A percentile compares a stretch with the other conserved stretches of the same genome.
Evolutionary conservation across 2,329 filamentous ascomycete genomes (phyloP).

Genomic region (Aspergillus ibericus): DNA sequence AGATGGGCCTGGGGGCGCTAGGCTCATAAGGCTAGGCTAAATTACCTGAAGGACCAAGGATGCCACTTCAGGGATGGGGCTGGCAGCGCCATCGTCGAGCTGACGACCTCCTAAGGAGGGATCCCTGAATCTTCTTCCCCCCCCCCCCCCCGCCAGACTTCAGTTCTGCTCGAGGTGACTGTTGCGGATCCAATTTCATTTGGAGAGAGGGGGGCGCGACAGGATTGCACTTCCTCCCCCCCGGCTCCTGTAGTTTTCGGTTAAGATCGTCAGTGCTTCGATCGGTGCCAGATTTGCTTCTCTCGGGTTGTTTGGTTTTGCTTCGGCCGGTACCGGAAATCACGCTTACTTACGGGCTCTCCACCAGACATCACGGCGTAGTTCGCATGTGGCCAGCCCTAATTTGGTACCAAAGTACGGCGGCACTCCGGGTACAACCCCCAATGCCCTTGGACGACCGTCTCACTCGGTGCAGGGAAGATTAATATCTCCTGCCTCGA

Average conservation of each 20-base stretch:
- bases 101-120: not conserved
- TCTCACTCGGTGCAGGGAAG: not conserved
- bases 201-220: not conserved
- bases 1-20: not conserved
- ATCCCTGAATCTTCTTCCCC: not conserved
- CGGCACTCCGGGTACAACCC: not conserved
- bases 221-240: not conserved
- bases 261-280: constrained; percentile 2
- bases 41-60: constrained; percentile 7
- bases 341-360: not conserved
- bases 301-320: constrained; percentile 1
- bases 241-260: constrained; percentile 2
- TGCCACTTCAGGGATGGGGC: not conserved
- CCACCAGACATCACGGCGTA: too few species aligned
- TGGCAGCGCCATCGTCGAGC: not conserved
- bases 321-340: constrained; percentile 5
- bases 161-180: not conserved
- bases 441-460: not conserved
- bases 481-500: not conserved
- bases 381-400: not conserved
- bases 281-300: constrained; percentile 9
- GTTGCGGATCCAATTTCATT: constrained; percentile 5
- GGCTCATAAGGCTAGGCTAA: not conserved
- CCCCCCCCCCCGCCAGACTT: not conserved
- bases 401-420: not conserved